Evolutionary conservation across 176 grass and related monocot genomes (phyloP), one percentile per base, ranked within the genome.

Genomic region (Eragrostis nindensis): DNA sequence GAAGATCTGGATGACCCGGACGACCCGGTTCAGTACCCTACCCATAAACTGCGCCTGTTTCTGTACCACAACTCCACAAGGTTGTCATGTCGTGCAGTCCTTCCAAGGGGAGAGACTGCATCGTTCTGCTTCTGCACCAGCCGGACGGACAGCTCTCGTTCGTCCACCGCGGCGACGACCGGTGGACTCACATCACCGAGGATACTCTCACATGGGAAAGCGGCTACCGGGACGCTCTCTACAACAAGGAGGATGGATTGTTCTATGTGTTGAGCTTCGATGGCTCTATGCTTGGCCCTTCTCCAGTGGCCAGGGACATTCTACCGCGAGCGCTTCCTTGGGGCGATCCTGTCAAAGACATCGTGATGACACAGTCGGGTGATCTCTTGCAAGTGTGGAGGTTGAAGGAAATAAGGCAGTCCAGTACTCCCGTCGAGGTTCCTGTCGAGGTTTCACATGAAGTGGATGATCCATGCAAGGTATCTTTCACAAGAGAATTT

Each of bases 311-410:
- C 32, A 36, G 32, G 32, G 32, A 36, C 32, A 36, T 36, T 36
- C 2, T 36, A 36, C 32, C 32, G 4, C 32, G 32, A 36, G 2
- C 1, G 32, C 32, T 36, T 36, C 32, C 32, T 36, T 36, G 32
- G 32, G 32, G 13, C 2, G 65, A 42, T 22, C 65, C 65, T 5
- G 42, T 68, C 36, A 68, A 68, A 22, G 65, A 68, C 22, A 11
- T 68, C 27, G 11, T 43, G 65, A 0, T 22, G 8, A 43, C 65
- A 3, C 65, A 38, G 4, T 22, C 1, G 10, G 65, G 65, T n/a
- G 39, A 68, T 68, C 3, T 68, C 39, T 42, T 68, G 65, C 65
- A 68, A n/a, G 65, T 68, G 39, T 68, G 65, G 65, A 42, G 65
- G 9, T 43, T 24, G 65, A 68, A 42, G n/a, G 65, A 68, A 14